phyloP scores from a whole-genome alignment of 139 green algal genomes.

The Edaphochlamys debaryana region DNA sequence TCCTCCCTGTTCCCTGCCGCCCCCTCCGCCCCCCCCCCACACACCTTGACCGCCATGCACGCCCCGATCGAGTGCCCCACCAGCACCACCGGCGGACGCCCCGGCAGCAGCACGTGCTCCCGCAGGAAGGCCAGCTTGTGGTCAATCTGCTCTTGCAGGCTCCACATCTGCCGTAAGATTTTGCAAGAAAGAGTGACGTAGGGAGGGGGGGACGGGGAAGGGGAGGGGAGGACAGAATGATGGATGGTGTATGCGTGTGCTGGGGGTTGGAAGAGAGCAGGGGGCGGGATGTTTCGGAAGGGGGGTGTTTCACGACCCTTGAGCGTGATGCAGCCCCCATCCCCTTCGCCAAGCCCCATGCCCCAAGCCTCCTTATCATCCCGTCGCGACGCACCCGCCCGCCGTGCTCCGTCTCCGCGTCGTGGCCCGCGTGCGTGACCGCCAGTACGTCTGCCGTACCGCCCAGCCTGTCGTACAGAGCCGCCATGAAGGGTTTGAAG shows the following conservation, averaged over 20 bases:
- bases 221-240: not conserved
- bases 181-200: too few species aligned
- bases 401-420: not conserved
- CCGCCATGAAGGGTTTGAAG: slow-evolving; percentile 47
- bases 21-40: not conserved
- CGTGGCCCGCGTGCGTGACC: slow-evolving; percentile 40
- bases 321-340: too few species aligned
- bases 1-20: not conserved
- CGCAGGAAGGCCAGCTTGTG: slow-evolving; percentile 58
- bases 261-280: not conserved
- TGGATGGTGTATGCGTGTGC: not conserved
- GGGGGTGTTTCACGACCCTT: too few species aligned
- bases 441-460: slow-evolving; percentile 44
- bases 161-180: slow-evolving; percentile 58
- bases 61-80: slow-evolving; percentile 59
- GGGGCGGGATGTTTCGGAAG: too few species aligned
- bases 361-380: too few species aligned
- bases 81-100: slow-evolving; percentile 36
- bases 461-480: slow-evolving; percentile 29
- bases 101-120: slow-evolving; percentile 50
- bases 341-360: too few species aligned
- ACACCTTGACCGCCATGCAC: slow-evolving; percentile 46
- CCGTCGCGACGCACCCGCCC: too few species aligned
- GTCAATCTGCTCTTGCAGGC: slow-evolving; percentile 49
- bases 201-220: too few species aligned